Conservation (phyloP, 2,329 filamentous ascomycete species). For the Penicillium sp. region DNA sequence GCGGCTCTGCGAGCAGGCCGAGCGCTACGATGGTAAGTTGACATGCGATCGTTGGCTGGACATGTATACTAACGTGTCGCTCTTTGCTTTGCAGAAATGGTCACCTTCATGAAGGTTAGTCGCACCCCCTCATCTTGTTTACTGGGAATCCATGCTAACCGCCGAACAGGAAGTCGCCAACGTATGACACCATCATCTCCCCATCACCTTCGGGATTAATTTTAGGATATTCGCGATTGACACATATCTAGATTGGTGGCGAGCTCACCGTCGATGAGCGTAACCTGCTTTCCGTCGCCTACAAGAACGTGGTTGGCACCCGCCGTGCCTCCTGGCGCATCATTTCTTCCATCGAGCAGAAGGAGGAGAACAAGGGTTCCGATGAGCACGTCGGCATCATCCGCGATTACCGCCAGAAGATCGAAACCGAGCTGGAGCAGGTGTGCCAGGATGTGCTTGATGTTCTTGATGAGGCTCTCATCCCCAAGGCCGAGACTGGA, state of each 20-base stretch:
- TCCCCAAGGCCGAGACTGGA: conserved; percentile 92
- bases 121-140: conserved; percentile 26
- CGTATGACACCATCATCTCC: conserved; percentile 50
- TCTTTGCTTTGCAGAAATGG: conserved; percentile 68
- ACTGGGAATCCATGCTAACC: conserved; percentile 26
- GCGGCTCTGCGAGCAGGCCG: conserved; percentile 99
- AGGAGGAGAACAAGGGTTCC: conserved; percentile 98
- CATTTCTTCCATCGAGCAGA: conserved; percentile 99
- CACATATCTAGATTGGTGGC: conserved; percentile 56
- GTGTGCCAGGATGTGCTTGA: conserved; percentile 98
- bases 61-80: conserved; percentile 25
- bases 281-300: conserved; percentile 96
- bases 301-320: conserved; percentile 99
- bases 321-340: conserved; percentile 99
- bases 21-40: conserved; percentile 89
- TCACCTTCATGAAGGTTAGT: conserved; percentile 93
- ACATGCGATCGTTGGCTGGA: background rate
- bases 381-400: conserved; percentile 93
- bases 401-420: conserved; percentile 97
- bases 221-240: conserved; percentile 19
- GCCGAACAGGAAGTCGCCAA: conserved; percentile 81
- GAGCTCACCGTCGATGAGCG: conserved; percentile 70
- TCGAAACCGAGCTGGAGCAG: conserved; percentile 94
- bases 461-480: conserved; percentile 88
- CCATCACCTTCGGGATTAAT: conserved; percentile 8